Percentiles rank a stretch among this genome's conserved stretches.
phyloP scores from a whole-genome alignment of 768 basidiomycete genomes.

The Leccinum pellstonianum region DNA sequence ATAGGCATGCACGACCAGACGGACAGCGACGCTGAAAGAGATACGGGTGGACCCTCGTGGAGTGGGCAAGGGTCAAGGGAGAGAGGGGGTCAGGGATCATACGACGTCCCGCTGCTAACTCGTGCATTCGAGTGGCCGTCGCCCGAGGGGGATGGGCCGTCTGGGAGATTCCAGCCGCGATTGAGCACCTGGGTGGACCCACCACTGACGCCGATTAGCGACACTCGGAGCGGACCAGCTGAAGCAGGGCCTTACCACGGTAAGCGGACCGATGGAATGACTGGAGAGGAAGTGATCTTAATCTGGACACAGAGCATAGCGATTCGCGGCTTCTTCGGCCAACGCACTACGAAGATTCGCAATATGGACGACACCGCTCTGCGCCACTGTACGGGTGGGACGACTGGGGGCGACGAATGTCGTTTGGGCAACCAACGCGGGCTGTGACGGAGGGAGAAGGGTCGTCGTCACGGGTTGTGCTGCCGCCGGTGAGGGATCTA shows the following conservation, averaged over 20 bases:
- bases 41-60: conserved; percentile 42
- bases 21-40: conserved; percentile 44
- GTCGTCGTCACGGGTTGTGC: conserved; percentile 23
- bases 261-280: conserved; percentile 11
- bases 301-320: conserved; percentile 17
- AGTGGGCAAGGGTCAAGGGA: conserved; percentile 23
- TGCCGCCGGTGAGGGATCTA: conserved; percentile 30
- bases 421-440: conserved; percentile 20
- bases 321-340: conserved; percentile 23
- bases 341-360: conserved; percentile 18
- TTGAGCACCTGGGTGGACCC: conserved; percentile 10
- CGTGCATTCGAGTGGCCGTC: conserved; percentile 28
- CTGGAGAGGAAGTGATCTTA: not conserved
- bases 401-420: conserved; percentile 24
- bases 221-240: conserved; percentile 6
- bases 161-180: conserved; percentile 12
- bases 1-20: conserved; percentile 28
- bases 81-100: conserved; percentile 4
- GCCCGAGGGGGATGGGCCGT: conserved; percentile 17
- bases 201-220: conserved; percentile 18
- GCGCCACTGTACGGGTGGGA: conserved; percentile 25
- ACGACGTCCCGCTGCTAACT: conserved; percentile 20
- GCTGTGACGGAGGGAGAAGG: conserved; percentile 17
- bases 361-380: conserved; percentile 25
- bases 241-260: conserved; percentile 18